Evolutionary conservation across 371 early-diverging fungal species (phyloP).

Genomic region (Mucor piriformis): DNA sequence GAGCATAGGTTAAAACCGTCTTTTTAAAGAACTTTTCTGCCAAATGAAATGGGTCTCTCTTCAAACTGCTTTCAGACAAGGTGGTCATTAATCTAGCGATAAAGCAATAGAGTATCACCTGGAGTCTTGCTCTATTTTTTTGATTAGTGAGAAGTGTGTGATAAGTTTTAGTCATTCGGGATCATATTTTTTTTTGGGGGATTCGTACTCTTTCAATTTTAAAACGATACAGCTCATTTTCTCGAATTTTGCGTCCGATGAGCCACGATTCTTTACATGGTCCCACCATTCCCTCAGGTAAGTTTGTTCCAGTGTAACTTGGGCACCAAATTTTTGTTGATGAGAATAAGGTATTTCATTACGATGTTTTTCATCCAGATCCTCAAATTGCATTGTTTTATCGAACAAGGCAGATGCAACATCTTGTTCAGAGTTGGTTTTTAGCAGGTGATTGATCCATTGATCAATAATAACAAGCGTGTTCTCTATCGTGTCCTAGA

Average conservation of each 20-base stretch:
- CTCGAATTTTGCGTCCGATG: not conserved
- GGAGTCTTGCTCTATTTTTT: slow-evolving; percentile 17
- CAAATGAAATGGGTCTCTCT: slow-evolving; percentile 12
- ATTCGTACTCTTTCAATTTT: slow-evolving; percentile 24
- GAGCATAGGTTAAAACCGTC: slow-evolving; percentile 2
- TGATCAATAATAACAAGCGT: slow-evolving; percentile 4
- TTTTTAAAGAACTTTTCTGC: slow-evolving; percentile 16
- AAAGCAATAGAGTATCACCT: slow-evolving; percentile 22
- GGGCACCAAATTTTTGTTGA: not conserved
- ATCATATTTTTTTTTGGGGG: not conserved
- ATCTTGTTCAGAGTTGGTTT: slow-evolving; percentile 8
- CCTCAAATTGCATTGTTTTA: slow-evolving; percentile 7
- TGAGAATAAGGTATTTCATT: not conserved
- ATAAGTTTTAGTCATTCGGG: not conserved
- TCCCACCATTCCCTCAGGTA: slow-evolving; percentile 20
- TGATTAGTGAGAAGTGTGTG: not conserved
- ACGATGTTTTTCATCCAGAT: slow-evolving; percentile 12
- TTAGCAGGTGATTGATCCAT: slow-evolving; percentile 9
- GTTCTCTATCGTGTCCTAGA: slow-evolving; percentile 4
- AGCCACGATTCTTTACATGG: not conserved
- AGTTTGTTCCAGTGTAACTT: slow-evolving; percentile 10
- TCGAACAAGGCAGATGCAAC: slow-evolving; percentile 8
- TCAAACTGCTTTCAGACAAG: not conserved
- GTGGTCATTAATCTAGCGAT: slow-evolving; percentile 8
- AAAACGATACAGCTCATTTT: slow-evolving; percentile 2